phyloP scores from a whole-genome alignment of 768 basidiomycete genomes.

The Kwoniella europaea region DNA sequence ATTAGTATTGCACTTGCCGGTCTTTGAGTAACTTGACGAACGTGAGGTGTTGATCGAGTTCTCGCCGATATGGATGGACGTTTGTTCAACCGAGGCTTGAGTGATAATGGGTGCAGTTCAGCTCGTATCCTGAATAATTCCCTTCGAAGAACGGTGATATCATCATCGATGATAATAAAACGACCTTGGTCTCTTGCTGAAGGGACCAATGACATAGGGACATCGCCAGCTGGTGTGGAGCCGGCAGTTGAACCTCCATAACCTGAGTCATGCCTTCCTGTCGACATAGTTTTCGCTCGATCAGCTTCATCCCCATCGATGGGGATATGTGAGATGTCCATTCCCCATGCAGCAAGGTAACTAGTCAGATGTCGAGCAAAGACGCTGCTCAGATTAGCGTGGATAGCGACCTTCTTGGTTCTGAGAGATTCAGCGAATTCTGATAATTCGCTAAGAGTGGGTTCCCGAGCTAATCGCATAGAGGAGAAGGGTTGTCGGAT shows the following conservation, averaged over 20 bases:
- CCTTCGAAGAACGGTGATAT: constrained; percentile 76
- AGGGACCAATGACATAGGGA: constrained; percentile 14
- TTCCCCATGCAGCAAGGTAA: constrained; percentile 91
- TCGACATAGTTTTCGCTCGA: constrained; percentile 1
- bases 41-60: constrained; percentile 75
- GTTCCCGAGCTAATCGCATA: constrained; percentile 69
- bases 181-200: constrained; percentile 26
- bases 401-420: constrained; percentile 80
- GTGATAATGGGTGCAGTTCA: constrained; percentile 37
- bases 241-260: constrained; percentile 27
- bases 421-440: constrained; percentile 79
- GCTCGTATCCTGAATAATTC: constrained; percentile 72
- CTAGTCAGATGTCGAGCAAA: constrained; percentile 93
- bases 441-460: constrained; percentile 76
- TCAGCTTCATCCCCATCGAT: constrained; percentile 52
- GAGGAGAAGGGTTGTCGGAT: constrained; percentile 62
- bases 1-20: constrained; percentile 65
- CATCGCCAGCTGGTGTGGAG: constrained; percentile 21
- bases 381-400: constrained; percentile 81
- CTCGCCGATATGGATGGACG: constrained; percentile 50
- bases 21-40: constrained; percentile 62
- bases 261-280: constrained; percentile 27
- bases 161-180: constrained; percentile 92
- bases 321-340: constrained; percentile 80
- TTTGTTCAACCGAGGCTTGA: constrained; percentile 48